These are phyloP conservation scores for Colletotrichum sp. DNA, from an alignment of 2,329 filamentous ascomycete species.

Conservation along the genomic window DNA sequence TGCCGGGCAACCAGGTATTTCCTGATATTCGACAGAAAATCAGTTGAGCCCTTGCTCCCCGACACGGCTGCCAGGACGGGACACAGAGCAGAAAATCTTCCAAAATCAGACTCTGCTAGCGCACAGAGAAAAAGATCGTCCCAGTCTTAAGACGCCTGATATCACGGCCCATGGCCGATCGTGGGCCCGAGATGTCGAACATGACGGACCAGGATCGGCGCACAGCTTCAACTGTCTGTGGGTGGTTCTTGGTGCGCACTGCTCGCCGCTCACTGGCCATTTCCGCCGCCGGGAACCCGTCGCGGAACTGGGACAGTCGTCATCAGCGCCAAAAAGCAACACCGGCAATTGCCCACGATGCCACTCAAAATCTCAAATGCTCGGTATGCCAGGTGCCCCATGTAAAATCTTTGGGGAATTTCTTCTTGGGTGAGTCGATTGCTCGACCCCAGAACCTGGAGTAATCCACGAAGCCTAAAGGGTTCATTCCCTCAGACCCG, in stretches of 20 bases:
- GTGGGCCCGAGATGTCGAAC: constrained; percentile 9
- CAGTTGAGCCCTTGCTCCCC: background rate
- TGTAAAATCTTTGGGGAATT: background rate
- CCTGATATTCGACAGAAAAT: background rate
- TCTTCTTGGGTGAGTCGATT: background rate
- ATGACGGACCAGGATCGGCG: constrained; percentile 12
- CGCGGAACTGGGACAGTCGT: background rate
- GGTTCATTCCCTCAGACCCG: background rate
- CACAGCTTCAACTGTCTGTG: constrained; percentile 20
- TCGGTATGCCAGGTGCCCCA: background rate
- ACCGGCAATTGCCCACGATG: constrained; percentile 1
- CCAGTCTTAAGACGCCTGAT: background rate
- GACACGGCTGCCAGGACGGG: background rate
- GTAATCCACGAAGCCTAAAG: background rate
- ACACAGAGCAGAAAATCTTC: background rate
- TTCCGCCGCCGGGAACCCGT: background rate
- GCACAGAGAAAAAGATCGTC: constrained; percentile 1
- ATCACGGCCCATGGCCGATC: constrained; percentile 5
- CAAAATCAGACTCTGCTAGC: background rate
- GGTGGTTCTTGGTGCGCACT: background rate
- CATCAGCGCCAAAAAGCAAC: constrained; percentile 6
- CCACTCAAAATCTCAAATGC: background rate
- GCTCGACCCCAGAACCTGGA: constrained; percentile 9
- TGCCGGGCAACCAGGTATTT: background rate
- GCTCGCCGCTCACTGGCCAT: constrained; percentile 1